These are phyloP conservation scores for Rhizophagus clarus DNA, from an alignment of 192 early-diverging fungal genomes.

Conservation along the genomic window DNA sequence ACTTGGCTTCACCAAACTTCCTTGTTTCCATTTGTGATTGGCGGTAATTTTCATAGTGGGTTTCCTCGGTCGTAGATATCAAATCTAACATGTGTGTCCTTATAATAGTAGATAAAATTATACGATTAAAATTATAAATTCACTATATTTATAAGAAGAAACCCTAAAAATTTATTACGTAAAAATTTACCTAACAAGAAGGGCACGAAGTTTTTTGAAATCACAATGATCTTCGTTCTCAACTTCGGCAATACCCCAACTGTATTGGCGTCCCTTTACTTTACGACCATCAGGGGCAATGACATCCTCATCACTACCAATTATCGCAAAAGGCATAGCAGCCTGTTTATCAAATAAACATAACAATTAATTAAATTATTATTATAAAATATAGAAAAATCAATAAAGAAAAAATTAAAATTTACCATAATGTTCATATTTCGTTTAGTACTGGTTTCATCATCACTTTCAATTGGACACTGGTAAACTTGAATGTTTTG, in stretches of 20 bases:
- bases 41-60: conserved; percentile 95
- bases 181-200: conserved; percentile 67
- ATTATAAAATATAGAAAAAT: neutral
- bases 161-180: neutral
- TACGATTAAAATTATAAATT: neutral
- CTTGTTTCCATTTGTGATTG: conserved; percentile 85
- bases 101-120: neutral
- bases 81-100: conserved; percentile 98
- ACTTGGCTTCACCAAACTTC: conserved; percentile 85
- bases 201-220: conserved; percentile 94
- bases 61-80: conserved; percentile 90
- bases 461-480: conserved; percentile 89
- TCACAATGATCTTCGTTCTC: conserved; percentile 99
- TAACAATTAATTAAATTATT: conserved; percentile 20
- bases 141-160: neutral
- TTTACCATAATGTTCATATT: conserved; percentile 79
- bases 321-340: conserved; percentile 96
- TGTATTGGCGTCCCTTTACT: conserved; percentile 95
- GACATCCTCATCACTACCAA: conserved; percentile 89
- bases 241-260: conserved; percentile 99
- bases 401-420: conserved; percentile 16
- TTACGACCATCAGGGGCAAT: conserved; percentile 77
- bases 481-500: conserved; percentile 93
- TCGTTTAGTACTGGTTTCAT: conserved; percentile 72
- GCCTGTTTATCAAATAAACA: conserved; percentile 40